These are phyloP conservation scores for Hygrocybe punicea DNA, from an alignment of 768 basidiomycete species.

Conservation along the genomic window DNA sequence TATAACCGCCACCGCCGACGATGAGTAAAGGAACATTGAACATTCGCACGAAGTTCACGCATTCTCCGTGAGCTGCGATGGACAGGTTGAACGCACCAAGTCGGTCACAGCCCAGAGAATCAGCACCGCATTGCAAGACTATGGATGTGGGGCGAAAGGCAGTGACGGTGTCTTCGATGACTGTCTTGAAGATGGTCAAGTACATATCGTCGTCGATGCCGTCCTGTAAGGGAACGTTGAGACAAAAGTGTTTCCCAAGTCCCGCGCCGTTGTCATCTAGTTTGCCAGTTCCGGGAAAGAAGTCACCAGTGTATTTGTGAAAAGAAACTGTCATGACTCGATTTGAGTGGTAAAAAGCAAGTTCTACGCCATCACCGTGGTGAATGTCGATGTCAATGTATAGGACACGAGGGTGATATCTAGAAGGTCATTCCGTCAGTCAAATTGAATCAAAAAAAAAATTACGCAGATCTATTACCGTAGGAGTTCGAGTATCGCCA, in stretches of 20 bases:
- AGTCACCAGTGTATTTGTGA: constrained; percentile 98
- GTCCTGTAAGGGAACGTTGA: constrained; percentile 93
- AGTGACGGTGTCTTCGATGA: constrained; percentile 90
- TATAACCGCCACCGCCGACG: constrained; percentile 94
- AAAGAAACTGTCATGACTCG: constrained; percentile 99
- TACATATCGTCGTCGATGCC: constrained; percentile 99
- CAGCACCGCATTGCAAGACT: constrained; percentile 95
- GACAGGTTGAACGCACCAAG: constrained; percentile 97
- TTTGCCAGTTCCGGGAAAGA: constrained; percentile 97
- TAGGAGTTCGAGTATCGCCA: constrained; percentile 89
- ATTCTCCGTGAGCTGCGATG: constrained; percentile 97
- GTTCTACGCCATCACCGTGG: constrained; percentile 97
- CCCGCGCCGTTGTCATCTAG: constrained; percentile 87
- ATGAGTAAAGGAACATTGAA: constrained; percentile 90
- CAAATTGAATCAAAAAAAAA: background rate
- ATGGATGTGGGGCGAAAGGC: constrained; percentile 86
- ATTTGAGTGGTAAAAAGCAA: constrained; percentile 96
- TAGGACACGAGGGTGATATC: constrained; percentile 88
- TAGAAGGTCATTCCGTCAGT: constrained; percentile 29
- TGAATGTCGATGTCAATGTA: constrained; percentile 99
- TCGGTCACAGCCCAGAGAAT: constrained; percentile 91
- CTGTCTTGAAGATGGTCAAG: constrained; percentile 89
- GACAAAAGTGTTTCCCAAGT: constrained; percentile 89
- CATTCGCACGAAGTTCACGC: constrained; percentile 92
- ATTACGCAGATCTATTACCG: constrained; percentile 45